Evolutionary conservation across 2,329 filamentous ascomycete genomes (phyloP).

Genomic region (Nannizzia gypsea): DNA sequence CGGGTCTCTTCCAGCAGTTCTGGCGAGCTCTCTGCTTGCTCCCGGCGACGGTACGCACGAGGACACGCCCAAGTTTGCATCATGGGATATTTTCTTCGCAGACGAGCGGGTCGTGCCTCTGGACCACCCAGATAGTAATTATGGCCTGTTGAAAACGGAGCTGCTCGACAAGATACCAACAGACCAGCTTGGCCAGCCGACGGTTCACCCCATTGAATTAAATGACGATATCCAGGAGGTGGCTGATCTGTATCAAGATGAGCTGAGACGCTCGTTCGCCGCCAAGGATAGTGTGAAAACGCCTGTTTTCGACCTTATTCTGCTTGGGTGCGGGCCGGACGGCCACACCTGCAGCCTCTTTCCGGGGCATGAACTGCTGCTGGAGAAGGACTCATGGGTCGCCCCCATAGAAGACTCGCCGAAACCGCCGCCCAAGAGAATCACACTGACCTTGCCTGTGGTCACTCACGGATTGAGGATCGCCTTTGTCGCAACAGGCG

Average conservation of each 20-base stretch:
- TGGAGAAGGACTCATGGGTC: conserved; percentile 84
- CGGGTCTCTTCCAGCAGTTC: conserved; percentile 78
- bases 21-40: conserved; percentile 70
- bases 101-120: conserved; percentile 92
- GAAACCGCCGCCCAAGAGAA: conserved; percentile 81
- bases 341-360: conserved; percentile 97
- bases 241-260: conserved; percentile 86
- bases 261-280: conserved; percentile 73
- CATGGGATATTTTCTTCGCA: conserved; percentile 98
- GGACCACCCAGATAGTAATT: conserved; percentile 89
- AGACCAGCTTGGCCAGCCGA: conserved; percentile 48
- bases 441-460: conserved; percentile 85
- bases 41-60: conserved; percentile 38
- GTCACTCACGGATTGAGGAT: conserved; percentile 76
- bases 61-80: conserved; percentile 62
- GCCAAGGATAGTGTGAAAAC: conserved; percentile 86
- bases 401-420: conserved; percentile 84
- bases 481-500: conserved; percentile 84
- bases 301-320: conserved; percentile 85
- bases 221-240: conserved; percentile 83
- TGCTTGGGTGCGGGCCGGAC: conserved; percentile 88
- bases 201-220: conserved; percentile 63
- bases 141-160: conserved; percentile 74
- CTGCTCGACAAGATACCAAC: conserved; percentile 76
- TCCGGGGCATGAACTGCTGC: conserved; percentile 73